phyloP scores from a whole-genome alignment of 2,329 filamentous ascomycete species.

The Botryosphaeria dothidea region DNA sequence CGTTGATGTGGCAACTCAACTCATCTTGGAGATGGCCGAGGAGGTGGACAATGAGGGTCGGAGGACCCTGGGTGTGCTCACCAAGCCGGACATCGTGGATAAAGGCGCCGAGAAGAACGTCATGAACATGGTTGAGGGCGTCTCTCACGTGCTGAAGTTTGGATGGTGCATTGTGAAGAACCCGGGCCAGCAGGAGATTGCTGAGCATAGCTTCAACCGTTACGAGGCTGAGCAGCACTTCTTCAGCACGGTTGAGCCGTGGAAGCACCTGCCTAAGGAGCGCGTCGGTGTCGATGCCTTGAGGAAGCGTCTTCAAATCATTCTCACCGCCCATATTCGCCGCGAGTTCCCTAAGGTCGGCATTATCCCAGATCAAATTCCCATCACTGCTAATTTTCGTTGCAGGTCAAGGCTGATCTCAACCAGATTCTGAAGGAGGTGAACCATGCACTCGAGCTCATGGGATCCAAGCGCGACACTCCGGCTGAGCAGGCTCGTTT shows the following conservation, averaged over 20 bases:
- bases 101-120: slow-evolving; percentile 41
- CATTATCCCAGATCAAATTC: too few species aligned
- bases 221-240: slow-evolving; percentile 37
- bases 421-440: slow-evolving; percentile 29
- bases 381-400: slow-evolving; percentile 20
- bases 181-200: slow-evolving; percentile 28
- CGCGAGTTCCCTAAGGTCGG: slow-evolving; percentile 48
- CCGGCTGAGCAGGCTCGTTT: slow-evolving; percentile 37
- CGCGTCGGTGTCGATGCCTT: slow-evolving; percentile 46
- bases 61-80: slow-evolving; percentile 39
- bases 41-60: slow-evolving; percentile 33
- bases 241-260: slow-evolving; percentile 34
- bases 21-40: slow-evolving; percentile 46
- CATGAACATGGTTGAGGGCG: slow-evolving; percentile 42
- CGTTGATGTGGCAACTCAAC: slow-evolving; percentile 48
- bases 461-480: slow-evolving; percentile 39
- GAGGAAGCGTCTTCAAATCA: slow-evolving; percentile 40
- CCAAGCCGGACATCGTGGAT: slow-evolving; percentile 38
- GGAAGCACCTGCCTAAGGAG: slow-evolving; percentile 39
- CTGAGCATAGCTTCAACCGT: slow-evolving; percentile 27
- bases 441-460: slow-evolving; percentile 26
- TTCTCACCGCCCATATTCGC: slow-evolving; percentile 45
- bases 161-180: slow-evolving; percentile 60
- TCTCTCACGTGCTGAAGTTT: slow-evolving; percentile 42
- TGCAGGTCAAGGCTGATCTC: slow-evolving; percentile 37